phyloP scores from a whole-genome alignment of 225 moss, liverwort and hornwort genomes.

The Takakia lepidozioides region DNA sequence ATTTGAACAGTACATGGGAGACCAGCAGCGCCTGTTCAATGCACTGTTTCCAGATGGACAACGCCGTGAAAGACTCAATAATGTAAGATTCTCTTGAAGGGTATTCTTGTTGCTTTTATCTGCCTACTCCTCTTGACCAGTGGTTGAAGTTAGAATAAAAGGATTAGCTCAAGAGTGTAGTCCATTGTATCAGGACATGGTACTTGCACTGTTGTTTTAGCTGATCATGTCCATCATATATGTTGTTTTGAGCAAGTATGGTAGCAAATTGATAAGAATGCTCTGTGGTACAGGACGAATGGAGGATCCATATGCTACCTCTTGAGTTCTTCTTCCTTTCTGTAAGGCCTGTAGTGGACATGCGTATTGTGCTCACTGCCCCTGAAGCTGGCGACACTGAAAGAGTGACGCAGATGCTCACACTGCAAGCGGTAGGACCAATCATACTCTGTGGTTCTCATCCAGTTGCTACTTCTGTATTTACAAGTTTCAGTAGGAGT shows the following conservation, averaged over 20 bases:
- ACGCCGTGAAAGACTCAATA: slow-evolving; percentile 32
- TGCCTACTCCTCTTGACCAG: too few species aligned
- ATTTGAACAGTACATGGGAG: slow-evolving; percentile 37
- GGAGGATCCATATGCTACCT: slow-evolving; percentile 42
- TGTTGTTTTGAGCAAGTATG: too few species aligned
- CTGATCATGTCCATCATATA: too few species aligned
- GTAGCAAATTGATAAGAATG: background rate
- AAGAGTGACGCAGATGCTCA: slow-evolving; percentile 21
- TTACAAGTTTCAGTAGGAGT: too few species aligned
- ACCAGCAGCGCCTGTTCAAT: slow-evolving; percentile 26
- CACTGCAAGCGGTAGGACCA: slow-evolving; percentile 30
- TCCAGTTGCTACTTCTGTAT: too few species aligned
- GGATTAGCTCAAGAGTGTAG: too few species aligned
- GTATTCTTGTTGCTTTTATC: too few species aligned
- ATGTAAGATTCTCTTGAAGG: slow-evolving; percentile 30
- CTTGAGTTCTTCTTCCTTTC: slow-evolving; percentile 24
- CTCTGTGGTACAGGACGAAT: slow-evolving; percentile 22
- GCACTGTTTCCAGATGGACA: slow-evolving; percentile 29
- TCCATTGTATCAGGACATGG: too few species aligned
- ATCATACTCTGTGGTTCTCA: background rate
- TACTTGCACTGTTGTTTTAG: too few species aligned
- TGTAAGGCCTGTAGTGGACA: slow-evolving; percentile 32
- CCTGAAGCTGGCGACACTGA: slow-evolving; percentile 2
- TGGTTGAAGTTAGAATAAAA: too few species aligned
- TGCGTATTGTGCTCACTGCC: slow-evolving; percentile 24